Evolutionary conservation across 805 yeast genomes (phyloP), one percentile per base, ranked within the genome.

Genomic region (Candida xiaguanensis): DNA sequence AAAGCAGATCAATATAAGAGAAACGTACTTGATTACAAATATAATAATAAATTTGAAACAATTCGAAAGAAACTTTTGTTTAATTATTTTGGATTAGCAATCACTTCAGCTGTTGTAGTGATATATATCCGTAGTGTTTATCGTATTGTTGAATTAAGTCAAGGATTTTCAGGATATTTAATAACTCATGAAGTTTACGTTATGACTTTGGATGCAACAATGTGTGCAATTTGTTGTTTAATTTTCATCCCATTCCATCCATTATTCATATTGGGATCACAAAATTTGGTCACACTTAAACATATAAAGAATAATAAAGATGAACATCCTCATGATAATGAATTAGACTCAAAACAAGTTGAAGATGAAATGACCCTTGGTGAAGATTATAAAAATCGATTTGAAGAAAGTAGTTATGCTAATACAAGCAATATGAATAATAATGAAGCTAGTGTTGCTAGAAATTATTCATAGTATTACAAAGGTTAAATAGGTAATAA

Each of bases 191-290:
- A 65, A 46, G 61, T 55, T 8, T 64, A 34, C 42, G 38, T 65
- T 25, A 59, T 63, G 65, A 51, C 53, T 3, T 56, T 65, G 40
- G 71, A 65, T 43, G 70, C 70, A 0, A 37, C 53, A 9, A 56
- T 65, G 67, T 49, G 63, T 36, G 58, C 63, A 7, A 42, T 59
- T 18, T 53, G 58, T 17, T 65, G 64, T 5, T 30, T 63, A 11
- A 43, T 60, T 5, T 59, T 63, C 38, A 41, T 59, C 12, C 58
- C 59, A 4, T 64, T 64, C 58, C 70, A 64, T 46, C 70, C 70
- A 5, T 53, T 52, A 11, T 50, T 50, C 34, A 61, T 55, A 1
- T 48, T 63, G 30, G 70, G 70, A 8, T 13, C 74, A 39, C 88
- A 42, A 0, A 48, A 44, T 19, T 43, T 55, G 13, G 41, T 51